Evolutionary conservation across 768 basidiomycete genomes (phyloP), one percentile per base, ranked within the genome.

Genomic region (Psilocybe subaeruginosa): DNA sequence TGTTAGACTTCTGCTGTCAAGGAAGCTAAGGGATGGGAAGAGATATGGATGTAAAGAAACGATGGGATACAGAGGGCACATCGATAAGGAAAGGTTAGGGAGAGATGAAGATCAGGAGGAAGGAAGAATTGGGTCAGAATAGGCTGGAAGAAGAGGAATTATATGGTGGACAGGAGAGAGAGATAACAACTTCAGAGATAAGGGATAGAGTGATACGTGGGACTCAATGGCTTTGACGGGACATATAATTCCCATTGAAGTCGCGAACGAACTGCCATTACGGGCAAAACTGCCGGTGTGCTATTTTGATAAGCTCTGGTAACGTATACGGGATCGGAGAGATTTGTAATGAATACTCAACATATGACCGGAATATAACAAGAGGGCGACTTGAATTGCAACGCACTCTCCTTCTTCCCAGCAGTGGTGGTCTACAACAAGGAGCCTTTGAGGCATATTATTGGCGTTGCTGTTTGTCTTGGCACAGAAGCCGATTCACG

Each of bases 1-100:
- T 91, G 14, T 43, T 43, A 43, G 6, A 43, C 41, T 16, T 43
- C 67, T 8, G 78, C 80, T 9, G 80, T 92, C 17, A 73, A 80
- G 60, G 77, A 85, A 59, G 91, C 91, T 29, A 74, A 71, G 54
- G 89, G 90, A 3, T 68, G 69, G 60, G 74, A 68, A 69, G 70
- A 63, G 87, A 43, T 43, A 12, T 43, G 41, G 37, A 89, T 72
- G 73, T 74, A 55, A 64, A 64, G 63, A 85, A 85, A 73, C 73
- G 86, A 41, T 57, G 60, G 30, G 76, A 77, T 17, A 80, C 77
- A 30, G 69, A 51, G 31, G 59, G 64, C 37, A 78, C 23, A 12
- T 14, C 75, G 29, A 64, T 74, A 35, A 41, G 79, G 12, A 72
- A 78, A 37, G 78, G 79, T 51, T 73, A 71, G 59, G 72, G 81